These are phyloP conservation scores for Phytopythium mirpurense DNA, from an alignment of 352 stramenopile genomes.

Conservation along the genomic window DNA sequence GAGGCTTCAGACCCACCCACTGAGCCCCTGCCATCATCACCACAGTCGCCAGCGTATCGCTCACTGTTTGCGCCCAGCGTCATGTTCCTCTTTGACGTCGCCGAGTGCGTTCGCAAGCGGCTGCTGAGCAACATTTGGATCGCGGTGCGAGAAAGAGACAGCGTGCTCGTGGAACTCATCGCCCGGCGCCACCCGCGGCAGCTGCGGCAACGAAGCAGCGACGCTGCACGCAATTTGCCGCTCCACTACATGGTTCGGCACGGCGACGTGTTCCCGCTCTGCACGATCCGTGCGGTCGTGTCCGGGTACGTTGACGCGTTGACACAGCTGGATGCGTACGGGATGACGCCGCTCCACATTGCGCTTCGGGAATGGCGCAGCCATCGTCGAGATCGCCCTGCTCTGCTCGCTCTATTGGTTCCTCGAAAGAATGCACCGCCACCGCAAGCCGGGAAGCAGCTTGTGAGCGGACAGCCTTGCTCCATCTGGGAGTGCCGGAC, in stretches of 20 bases:
- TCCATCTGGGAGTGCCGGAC: conserved; percentile 18
- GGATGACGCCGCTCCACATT: conserved; percentile 60
- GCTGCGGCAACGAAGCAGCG: conserved; percentile 37
- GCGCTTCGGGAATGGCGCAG: conserved; percentile 36
- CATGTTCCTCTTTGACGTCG: conserved; percentile 40
- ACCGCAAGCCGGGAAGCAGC: too few relatives aligned
- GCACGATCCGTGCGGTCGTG: conserved; percentile 33
- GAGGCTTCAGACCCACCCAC: too few relatives aligned
- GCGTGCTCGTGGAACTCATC: conserved; percentile 44
- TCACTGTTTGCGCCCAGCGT: conserved; percentile 22
- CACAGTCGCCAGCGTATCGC: conserved; percentile 3
- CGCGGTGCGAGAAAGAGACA: conserved; percentile 24
- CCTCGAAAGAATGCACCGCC: conserved; percentile 6
- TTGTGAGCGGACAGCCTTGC: background rate
- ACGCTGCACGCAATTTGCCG: conserved; percentile 34
- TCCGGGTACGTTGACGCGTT: conserved; percentile 36
- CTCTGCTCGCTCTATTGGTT: conserved; percentile 26
- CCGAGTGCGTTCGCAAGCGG: conserved; percentile 33
- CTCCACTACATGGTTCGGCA: conserved; percentile 57
- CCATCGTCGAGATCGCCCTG: background rate
- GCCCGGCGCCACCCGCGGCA: conserved; percentile 42
- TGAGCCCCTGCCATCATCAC: background rate
- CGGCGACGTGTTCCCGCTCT: conserved; percentile 16
- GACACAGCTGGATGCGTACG: conserved; percentile 33
- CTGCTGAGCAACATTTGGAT: conserved; percentile 48